phyloP scores from a whole-genome alignment of 202 grass and related monocot genomes.

The Zizania palustris region DNA sequence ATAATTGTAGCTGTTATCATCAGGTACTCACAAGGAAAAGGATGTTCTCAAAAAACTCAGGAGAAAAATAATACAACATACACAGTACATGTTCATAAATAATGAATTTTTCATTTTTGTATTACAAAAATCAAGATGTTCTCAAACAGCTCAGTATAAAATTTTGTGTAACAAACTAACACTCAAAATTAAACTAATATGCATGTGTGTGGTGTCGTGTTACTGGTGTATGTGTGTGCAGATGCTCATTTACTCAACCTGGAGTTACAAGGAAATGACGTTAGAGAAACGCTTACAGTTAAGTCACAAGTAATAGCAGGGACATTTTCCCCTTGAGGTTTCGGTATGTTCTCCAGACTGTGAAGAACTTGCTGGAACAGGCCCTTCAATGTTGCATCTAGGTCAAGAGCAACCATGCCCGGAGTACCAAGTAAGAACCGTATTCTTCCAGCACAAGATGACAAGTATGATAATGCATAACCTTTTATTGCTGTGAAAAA shows the following conservation, averaged over 20 bases:
- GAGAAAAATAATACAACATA: background rate
- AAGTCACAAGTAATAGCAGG: slow-evolving; percentile 77
- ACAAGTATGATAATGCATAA: slow-evolving; percentile 93
- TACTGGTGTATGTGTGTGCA: too few species aligned
- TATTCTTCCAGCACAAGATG: slow-evolving; percentile 86
- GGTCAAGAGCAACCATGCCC: slow-evolving; percentile 97
- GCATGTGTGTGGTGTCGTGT: background rate
- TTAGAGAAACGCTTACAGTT: slow-evolving; percentile 57
- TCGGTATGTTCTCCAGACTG: slow-evolving; percentile 90
- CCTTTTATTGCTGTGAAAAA: slow-evolving; percentile 89
- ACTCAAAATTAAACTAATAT: background rate
- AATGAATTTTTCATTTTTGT: too few species aligned
- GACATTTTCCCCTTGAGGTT: slow-evolving; percentile 81
- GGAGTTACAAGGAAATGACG: slow-evolving; percentile 19
- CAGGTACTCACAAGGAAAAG: background rate
- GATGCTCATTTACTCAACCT: slow-evolving; percentile 1
- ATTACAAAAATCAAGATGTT: background rate
- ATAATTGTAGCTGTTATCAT: slow-evolving; percentile 7
- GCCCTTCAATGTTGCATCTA: slow-evolving; percentile 84
- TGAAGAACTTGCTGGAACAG: slow-evolving; percentile 98
- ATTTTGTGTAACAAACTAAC: background rate
- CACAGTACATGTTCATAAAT: background rate
- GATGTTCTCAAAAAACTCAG: background rate
- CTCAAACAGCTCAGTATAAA: slow-evolving; percentile 2
- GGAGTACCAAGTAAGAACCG: slow-evolving; percentile 97